These are phyloP conservation scores for Ceratocystis smalleyi DNA, from an alignment of 2,329 filamentous ascomycete genomes.

Conservation along the genomic window DNA sequence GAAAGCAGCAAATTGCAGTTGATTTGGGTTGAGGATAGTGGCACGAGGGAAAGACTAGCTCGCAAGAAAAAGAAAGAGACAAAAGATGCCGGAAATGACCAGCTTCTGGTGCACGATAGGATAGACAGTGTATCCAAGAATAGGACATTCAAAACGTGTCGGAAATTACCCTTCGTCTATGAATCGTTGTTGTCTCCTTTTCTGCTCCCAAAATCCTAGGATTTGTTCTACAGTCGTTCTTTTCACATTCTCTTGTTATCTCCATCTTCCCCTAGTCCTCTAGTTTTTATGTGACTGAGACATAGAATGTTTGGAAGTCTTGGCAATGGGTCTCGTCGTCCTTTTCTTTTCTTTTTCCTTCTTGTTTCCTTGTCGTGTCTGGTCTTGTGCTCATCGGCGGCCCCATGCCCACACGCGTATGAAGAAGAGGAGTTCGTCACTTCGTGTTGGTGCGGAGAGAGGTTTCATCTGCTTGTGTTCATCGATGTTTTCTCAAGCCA, in stretches of 20 bases:
- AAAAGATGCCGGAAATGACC: not conserved
- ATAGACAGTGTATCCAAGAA: not conserved
- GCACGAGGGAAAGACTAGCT: not conserved
- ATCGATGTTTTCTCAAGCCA: not conserved
- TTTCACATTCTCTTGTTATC: constrained; percentile 3
- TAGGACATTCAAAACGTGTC: constrained; percentile 4
- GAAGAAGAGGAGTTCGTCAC: not conserved
- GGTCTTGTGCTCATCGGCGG: not conserved
- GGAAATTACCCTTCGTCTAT: not conserved
- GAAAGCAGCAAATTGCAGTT: not conserved
- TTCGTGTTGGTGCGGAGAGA: not conserved
- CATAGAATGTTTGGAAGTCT: constrained; percentile 5
- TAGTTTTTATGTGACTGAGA: not conserved
- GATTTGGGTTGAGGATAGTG: not conserved
- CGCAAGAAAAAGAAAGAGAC: not conserved
- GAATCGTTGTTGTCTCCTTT: not conserved
- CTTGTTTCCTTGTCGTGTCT: not conserved
- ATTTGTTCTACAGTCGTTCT: constrained; percentile 2
- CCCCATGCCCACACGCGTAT: not conserved
- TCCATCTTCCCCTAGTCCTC: not conserved
- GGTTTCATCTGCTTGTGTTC: not conserved
- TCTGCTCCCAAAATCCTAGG: not conserved
- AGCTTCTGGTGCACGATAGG: not conserved
- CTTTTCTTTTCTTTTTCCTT: not conserved
- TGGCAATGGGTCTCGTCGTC: not conserved